phyloP scores from a whole-genome alignment of 192 early-diverging fungal genomes.

The Geosiphon pyriformis region DNA sequence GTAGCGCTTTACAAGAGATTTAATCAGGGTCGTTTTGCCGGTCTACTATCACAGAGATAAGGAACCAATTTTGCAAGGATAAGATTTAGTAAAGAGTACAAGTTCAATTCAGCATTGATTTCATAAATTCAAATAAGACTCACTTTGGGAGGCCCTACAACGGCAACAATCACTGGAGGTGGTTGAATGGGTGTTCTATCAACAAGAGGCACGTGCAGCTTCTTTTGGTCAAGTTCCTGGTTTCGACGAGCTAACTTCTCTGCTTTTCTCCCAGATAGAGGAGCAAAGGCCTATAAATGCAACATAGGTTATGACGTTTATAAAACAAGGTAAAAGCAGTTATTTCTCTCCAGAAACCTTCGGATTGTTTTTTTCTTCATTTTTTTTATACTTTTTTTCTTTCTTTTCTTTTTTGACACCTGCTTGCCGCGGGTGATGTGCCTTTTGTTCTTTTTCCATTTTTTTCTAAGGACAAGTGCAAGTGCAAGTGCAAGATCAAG shows the following conservation, averaged over 20 bases:
- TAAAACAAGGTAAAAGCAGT: not conserved
- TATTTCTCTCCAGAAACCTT: conserved; percentile 49
- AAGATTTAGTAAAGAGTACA: too few relatives aligned
- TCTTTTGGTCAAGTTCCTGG: conserved; percentile 80
- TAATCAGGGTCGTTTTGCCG: conserved; percentile 97
- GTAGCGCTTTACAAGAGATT: conserved; percentile 90
- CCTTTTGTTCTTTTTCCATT: conserved; percentile 72
- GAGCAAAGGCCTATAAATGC: conserved; percentile 59
- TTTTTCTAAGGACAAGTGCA: too few relatives aligned
- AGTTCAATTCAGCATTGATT: too few relatives aligned
- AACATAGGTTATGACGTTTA: not conserved
- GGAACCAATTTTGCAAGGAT: too few relatives aligned
- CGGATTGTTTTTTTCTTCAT: conserved; percentile 82
- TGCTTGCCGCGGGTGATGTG: conserved; percentile 74
- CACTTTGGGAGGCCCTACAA: conserved; percentile 92
- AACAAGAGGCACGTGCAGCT: conserved; percentile 91
- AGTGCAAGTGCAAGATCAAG: too few relatives aligned
- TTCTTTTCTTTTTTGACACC: conserved; percentile 86
- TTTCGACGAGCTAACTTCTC: conserved; percentile 78
- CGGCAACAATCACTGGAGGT: conserved; percentile 89
- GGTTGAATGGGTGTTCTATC: conserved; percentile 88
- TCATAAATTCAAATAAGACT: conserved; percentile 21
- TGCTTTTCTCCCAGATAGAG: conserved; percentile 65
- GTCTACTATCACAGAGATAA: conserved; percentile 58
- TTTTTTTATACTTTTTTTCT: conserved; percentile 68